phyloP scores from a whole-genome alignment of 306 rosid species.

The Leucaena leucocephala region DNA sequence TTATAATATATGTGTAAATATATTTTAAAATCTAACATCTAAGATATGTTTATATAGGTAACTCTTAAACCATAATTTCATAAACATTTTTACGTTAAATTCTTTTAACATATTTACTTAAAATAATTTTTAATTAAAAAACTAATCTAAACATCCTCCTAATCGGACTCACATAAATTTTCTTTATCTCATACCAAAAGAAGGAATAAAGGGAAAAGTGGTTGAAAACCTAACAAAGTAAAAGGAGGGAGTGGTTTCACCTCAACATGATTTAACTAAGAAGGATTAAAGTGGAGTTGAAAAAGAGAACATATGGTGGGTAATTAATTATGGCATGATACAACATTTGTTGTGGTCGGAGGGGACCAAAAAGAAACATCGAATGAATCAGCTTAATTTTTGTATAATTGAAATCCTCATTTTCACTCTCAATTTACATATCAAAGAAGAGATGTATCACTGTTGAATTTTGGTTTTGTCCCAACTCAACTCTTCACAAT shows the following conservation, averaged over 20 bases:
- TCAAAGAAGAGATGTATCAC: not conserved
- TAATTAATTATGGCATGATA: not conserved
- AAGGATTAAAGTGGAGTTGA: not conserved
- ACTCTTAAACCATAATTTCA: no score
- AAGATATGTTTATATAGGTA: no score
- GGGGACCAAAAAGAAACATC: constrained; percentile 11
- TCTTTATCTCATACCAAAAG: not conserved
- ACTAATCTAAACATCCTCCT: no score
- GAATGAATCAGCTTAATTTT: not conserved
- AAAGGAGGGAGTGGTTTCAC: not conserved
- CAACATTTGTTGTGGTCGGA: not conserved
- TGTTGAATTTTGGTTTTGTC: not conserved
- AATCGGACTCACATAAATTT: not conserved
- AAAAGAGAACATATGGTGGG: not conserved
- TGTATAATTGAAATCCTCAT: not conserved
- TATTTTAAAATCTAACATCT: no score
- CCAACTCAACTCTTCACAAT: not conserved
- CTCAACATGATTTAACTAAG: not conserved
- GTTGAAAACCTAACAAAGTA: not conserved
- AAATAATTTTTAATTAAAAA: no score
- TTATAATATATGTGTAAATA: no score
- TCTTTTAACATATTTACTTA: no score
- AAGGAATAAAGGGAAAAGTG: not conserved
- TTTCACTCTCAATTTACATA: not conserved
- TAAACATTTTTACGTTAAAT: no score